Conservation (phyloP, 495 filamentous ascomycete species). For the Pseudomonodictys pantanalensis region DNA sequence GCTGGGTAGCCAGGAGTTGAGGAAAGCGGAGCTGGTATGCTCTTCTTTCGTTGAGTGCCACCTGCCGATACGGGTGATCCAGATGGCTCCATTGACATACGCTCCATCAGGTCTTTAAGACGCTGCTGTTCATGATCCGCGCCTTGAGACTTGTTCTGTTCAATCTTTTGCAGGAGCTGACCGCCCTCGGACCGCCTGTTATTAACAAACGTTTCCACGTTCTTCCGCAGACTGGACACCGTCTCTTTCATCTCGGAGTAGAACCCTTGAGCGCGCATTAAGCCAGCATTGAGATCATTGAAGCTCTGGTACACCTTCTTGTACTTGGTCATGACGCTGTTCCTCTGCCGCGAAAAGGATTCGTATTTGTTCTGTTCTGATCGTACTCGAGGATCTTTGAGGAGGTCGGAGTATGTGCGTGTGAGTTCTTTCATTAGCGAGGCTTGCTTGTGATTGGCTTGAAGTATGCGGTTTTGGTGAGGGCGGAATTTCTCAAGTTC, state of each 20-base stretch:
- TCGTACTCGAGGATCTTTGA: slow-evolving; percentile 92
- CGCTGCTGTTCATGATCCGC: slow-evolving; percentile 84
- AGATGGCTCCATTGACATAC: slow-evolving; percentile 76
- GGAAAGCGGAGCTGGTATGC: slow-evolving; percentile 45
- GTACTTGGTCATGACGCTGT: slow-evolving; percentile 78
- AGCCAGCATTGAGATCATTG: slow-evolving; percentile 80
- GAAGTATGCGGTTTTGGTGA: slow-evolving; percentile 84
- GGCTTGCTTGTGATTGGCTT: slow-evolving; percentile 90
- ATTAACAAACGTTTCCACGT: slow-evolving; percentile 94
- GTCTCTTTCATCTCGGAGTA: slow-evolving; percentile 95
- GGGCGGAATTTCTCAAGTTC: slow-evolving; percentile 96
- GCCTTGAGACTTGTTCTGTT: slow-evolving; percentile 66
- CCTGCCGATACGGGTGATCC: slow-evolving; percentile 43
- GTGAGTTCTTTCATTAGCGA: slow-evolving; percentile 94
- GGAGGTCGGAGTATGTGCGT: slow-evolving; percentile 76
- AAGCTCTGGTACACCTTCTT: slow-evolving; percentile 91
- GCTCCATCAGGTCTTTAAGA: slow-evolving; percentile 86
- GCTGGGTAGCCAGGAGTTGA: slow-evolving; percentile 24
- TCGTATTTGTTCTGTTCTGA: slow-evolving; percentile 95
- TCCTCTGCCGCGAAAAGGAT: slow-evolving; percentile 75
- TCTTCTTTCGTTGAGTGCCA: slow-evolving; percentile 29
- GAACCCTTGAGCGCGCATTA: slow-evolving; percentile 83
- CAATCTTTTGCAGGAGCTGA: slow-evolving; percentile 82
- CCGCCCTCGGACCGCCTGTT: slow-evolving; percentile 90
- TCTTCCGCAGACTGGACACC: slow-evolving; percentile 90